Percentiles rank a stretch among this genome's conserved stretches.
phyloP scores from a whole-genome alignment of 2,329 filamentous ascomycete species.

The Penicillium sp. region DNA sequence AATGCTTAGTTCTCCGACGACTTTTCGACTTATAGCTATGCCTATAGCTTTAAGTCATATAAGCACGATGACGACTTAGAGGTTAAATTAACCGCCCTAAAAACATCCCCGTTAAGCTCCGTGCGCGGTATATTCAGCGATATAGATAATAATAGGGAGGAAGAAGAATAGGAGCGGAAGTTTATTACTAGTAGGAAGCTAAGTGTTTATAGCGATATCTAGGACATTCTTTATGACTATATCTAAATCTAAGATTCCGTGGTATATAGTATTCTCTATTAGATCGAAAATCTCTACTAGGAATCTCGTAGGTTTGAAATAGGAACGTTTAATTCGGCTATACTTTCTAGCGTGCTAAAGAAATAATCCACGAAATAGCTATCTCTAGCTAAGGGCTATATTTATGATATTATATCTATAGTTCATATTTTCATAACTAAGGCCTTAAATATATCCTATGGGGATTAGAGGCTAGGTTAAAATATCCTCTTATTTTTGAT shows the following conservation, averaged over 20 bases:
- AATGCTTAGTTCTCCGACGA: constrained; percentile 6
- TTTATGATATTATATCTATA: constrained; percentile 51
- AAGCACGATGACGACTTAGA: not conserved
- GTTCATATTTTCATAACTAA: constrained; percentile 7
- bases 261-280: constrained; percentile 27
- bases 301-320: constrained; percentile 61
- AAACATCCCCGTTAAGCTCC: not conserved
- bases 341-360: constrained; percentile 52
- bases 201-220: not conserved
- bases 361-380: constrained; percentile 63
- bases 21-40: not conserved
- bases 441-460: constrained; percentile 4
- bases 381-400: constrained; percentile 55
- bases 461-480: constrained; percentile 7
- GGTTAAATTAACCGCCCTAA: not conserved
- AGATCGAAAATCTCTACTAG: constrained; percentile 53
- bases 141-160: not conserved
- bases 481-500: constrained; percentile 53
- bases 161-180: constrained; percentile 1
- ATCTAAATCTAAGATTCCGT: not conserved
- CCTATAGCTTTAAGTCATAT: not conserved
- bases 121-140: not conserved
- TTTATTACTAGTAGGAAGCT: constrained; percentile 3
- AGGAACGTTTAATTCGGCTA: constrained; percentile 52
- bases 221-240: not conserved